phyloP scores from a whole-genome alignment of 805 yeast species.

The Candida railenensis region DNA sequence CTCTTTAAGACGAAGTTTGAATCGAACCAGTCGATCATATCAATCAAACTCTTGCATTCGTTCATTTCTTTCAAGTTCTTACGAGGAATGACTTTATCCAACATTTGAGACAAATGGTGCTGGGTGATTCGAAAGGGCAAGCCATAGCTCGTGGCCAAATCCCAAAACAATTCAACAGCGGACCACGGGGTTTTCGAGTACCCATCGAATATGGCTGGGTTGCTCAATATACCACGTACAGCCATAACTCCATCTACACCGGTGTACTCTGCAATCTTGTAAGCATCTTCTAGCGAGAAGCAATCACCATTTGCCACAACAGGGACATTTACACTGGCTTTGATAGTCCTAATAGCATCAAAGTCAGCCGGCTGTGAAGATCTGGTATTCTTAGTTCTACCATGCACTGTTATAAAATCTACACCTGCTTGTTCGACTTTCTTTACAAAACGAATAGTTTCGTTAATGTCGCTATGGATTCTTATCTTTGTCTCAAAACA shows the following conservation, averaged over 20 bases:
- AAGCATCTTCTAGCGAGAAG: slow-evolving; percentile 63
- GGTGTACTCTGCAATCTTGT: slow-evolving; percentile 59
- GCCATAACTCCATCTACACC: slow-evolving; percentile 95
- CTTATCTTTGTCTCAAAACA: slow-evolving; percentile 90
- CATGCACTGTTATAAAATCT: slow-evolving; percentile 92
- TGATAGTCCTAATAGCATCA: slow-evolving; percentile 73
- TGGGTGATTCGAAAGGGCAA: slow-evolving; percentile 81
- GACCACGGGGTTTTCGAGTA: slow-evolving; percentile 80
- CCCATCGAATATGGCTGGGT: slow-evolving; percentile 88
- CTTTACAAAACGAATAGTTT: slow-evolving; percentile 72
- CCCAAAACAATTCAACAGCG: slow-evolving; percentile 82
- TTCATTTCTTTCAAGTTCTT: slow-evolving; percentile 55
- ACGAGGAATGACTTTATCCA: slow-evolving; percentile 48
- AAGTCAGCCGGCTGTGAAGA: slow-evolving; percentile 80
- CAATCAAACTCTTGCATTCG: slow-evolving; percentile 53
- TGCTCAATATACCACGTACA: slow-evolving; percentile 80
- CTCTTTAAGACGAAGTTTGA: slow-evolving; percentile 62
- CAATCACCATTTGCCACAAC: slow-evolving; percentile 99
- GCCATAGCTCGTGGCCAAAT: slow-evolving; percentile 75
- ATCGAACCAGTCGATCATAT: slow-evolving; percentile 84
- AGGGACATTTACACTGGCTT: slow-evolving; percentile 60
- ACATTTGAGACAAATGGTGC: slow-evolving; percentile 88
- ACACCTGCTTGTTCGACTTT: slow-evolving; percentile 84
- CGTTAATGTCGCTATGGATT: slow-evolving; percentile 71
- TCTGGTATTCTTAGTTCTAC: slow-evolving; percentile 81